Evolutionary conservation across 2,329 filamentous ascomycete genomes (phyloP).

Genomic region (Penicillium sclerotigenum): DNA sequence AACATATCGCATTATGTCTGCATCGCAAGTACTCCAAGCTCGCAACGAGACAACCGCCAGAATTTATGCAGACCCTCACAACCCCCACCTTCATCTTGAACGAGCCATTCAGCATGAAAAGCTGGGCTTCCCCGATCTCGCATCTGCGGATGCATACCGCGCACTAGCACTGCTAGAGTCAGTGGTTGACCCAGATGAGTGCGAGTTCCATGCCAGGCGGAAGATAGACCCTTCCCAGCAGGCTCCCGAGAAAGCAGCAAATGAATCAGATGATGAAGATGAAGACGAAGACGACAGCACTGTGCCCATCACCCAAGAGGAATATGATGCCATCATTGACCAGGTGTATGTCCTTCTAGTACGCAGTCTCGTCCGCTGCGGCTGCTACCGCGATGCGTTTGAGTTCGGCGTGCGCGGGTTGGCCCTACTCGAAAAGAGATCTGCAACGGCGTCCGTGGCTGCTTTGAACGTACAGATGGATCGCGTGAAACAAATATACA

Average conservation of each 20-base stretch:
- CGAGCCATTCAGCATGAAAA: constrained; percentile 69
- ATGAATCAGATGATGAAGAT: constrained; percentile 33
- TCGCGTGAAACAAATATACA: constrained; percentile 27
- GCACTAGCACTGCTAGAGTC: constrained; percentile 85
- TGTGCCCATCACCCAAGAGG: constrained; percentile 29
- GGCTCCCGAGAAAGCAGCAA: constrained; percentile 1
- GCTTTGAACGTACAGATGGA: constrained; percentile 30
- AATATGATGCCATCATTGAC: constrained; percentile 37
- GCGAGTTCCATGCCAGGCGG: constrained; percentile 72
- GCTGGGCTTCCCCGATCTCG: constrained; percentile 84
- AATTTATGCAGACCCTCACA: constrained; percentile 42
- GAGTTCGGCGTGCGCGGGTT: constrained; percentile 39
- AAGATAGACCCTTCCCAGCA: constrained; percentile 26
- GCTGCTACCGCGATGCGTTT: constrained; percentile 43
- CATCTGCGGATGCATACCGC: constrained; percentile 83
- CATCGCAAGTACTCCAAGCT: constrained; percentile 30
- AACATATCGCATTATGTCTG: constrained; percentile 14
- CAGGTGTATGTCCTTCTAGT: constrained; percentile 40
- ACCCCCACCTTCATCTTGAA: constrained; percentile 40
- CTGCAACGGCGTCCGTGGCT: constrained; percentile 2
- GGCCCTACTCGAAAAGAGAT: constrained; percentile 19
- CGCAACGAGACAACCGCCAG: constrained; percentile 56
- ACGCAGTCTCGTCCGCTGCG: constrained; percentile 35
- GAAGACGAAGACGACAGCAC: constrained; percentile 44
- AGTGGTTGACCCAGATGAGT: constrained; percentile 66